A percentile compares a stretch with the other conserved stretches of the same genome.
These are phyloP conservation scores for Euphrasia confusa DNA, from an alignment of 257 asterid genomes.

Conservation along the genomic window DNA sequence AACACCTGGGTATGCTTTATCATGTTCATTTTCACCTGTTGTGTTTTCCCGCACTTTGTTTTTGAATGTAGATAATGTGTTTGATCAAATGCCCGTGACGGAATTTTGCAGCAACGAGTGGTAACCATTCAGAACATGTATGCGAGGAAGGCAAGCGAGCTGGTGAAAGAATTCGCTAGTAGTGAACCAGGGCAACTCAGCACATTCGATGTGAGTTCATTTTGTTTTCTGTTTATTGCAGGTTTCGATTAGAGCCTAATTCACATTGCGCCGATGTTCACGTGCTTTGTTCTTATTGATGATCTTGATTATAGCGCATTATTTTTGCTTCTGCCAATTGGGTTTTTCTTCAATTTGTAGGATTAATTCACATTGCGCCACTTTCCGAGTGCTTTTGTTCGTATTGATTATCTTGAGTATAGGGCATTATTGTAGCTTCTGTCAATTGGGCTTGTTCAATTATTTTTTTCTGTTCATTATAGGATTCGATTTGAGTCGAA, in stretches of 20 bases:
- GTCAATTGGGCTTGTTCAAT: too few relatives aligned
- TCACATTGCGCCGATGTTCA: background rate
- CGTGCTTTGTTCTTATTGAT: constrained; percentile 7
- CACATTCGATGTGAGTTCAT: constrained; percentile 57
- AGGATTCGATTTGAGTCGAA: too few relatives aligned
- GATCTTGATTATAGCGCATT: constrained; percentile 7
- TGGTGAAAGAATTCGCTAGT: constrained; percentile 69
- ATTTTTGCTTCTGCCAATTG: background rate
- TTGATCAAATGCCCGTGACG: constrained; percentile 40
- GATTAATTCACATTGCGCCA: too few relatives aligned
- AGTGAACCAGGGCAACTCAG: constrained; percentile 70
- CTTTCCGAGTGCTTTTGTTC: too few relatives aligned
- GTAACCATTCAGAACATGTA: constrained; percentile 39
- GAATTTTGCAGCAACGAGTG: constrained; percentile 25
- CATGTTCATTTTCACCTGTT: too few relatives aligned
- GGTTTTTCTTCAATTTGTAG: constrained; percentile 2
- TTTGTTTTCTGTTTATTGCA: background rate
- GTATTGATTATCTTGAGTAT: too few relatives aligned
- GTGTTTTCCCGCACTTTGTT: too few relatives aligned
- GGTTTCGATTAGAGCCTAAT: background rate
- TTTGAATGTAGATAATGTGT: constrained; percentile 11
- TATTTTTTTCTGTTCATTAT: background rate
- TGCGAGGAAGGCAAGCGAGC: constrained; percentile 64
- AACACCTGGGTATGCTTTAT: too few relatives aligned
- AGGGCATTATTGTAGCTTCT: too few relatives aligned